These are phyloP conservation scores for Curvularia sp. DNA, from an alignment of 2,329 filamentous ascomycete species.

Conservation along the genomic window DNA sequence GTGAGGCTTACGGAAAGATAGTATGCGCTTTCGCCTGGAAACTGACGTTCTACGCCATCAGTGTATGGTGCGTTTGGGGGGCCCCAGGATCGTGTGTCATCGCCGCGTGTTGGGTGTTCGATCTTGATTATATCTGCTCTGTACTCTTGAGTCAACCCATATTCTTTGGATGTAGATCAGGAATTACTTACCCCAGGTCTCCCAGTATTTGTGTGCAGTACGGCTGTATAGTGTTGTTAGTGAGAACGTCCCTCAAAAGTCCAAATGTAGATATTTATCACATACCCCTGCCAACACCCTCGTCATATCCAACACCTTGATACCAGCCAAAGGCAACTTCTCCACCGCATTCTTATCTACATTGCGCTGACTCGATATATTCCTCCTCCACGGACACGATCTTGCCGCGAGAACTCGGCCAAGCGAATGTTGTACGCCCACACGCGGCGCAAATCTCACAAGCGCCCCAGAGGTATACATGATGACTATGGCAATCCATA, in stretches of 20 bases:
- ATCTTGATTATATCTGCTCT: constrained; percentile 97
- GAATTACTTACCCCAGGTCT: constrained; percentile 76
- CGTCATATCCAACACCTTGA: constrained; percentile 94
- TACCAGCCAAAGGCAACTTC: constrained; percentile 76
- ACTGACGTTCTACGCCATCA: constrained; percentile 62
- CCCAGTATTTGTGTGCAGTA: constrained; percentile 97
- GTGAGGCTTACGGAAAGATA: constrained; percentile 73
- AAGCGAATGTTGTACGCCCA: constrained; percentile 3
- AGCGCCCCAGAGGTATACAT: constrained; percentile 27
- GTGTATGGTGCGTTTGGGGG: constrained; percentile 87
- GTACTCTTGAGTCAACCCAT: constrained; percentile 21
- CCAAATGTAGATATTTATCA: constrained; percentile 3
- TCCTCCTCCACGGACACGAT: constrained; percentile 33
- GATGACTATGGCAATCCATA: constrained; percentile 12
- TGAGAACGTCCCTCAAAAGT: not conserved
- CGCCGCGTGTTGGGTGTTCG: constrained; percentile 88
- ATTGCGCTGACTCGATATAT: constrained; percentile 50
- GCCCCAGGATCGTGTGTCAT: constrained; percentile 95
- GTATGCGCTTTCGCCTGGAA: constrained; percentile 93
- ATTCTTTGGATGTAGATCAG: not conserved
- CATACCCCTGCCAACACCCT: constrained; percentile 73
- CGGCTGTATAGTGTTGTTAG: constrained; percentile 65
- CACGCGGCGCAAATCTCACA: constrained; percentile 11
- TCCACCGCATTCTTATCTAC: constrained; percentile 49
- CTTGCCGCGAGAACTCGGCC: constrained; percentile 10